Base-by-base conservation (phyloP, 306 rosid species). In the Senna siamea region DNA sequence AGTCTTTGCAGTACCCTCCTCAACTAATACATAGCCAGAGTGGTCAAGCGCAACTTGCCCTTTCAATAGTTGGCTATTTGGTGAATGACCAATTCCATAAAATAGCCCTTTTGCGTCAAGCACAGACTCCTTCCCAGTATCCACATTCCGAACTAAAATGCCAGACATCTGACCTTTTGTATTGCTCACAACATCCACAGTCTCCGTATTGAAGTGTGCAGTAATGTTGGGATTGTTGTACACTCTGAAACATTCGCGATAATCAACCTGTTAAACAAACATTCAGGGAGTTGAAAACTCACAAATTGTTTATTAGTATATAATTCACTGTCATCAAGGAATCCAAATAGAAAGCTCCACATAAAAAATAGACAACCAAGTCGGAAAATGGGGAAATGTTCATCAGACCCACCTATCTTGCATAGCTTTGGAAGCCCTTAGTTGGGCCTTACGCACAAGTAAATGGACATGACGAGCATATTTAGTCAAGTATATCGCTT, bases 171-270 rank as follows among this genome's bases (percentile, higher is more conserved):
- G 97, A 64, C 88, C 94, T 81, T 93, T 89, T n/a, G 87, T 61
- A 81, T 89, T 91, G 96, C 98, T 89, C 52, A 88, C 88, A 35
- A 93, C 69, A 75, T 93, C 98, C 86, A 93, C 79, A n/a, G 97
- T 69, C 89, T 88, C 97, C 48, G 93, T 84, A 84, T 88, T 91
- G 86, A 83, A 93, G 87, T 93, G 97, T 92, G 88, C 86, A 46
- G 96, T 88, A 84, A 93, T 66, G 75, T 89, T 91, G 71, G 88
- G 97, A 76, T 84, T 89, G 96, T 89, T 93, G 94, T 35, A 82
- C 96, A 91, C 98, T 91, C 98, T 93, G 94, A 88, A 93, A 93
- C 98, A 91, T 93, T 91, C 96, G 91, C 52, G 94, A 91, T 91
- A 91, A 93, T 88, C 89, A 93, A 91, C 98, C 97, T 93, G 98